A percentile compares a stretch with the other conserved stretches of the same genome.
phyloP scores from a whole-genome alignment of 192 early-diverging fungal genomes.

The Gigaspora rosea region DNA sequence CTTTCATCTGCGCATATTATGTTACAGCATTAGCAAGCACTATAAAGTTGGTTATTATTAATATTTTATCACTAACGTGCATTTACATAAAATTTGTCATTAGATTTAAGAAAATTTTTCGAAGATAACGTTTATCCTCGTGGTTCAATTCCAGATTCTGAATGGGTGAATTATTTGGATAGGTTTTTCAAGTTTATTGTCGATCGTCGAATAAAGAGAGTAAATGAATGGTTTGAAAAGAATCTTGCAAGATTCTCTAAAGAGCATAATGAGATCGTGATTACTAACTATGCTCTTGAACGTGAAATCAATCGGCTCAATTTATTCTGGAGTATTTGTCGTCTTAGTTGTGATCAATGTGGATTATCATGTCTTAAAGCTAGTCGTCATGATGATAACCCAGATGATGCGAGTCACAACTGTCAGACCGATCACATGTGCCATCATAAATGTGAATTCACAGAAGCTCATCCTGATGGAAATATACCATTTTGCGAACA shows the following conservation, averaged over 20 bases:
- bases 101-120: conserved; percentile 26
- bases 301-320: conserved; percentile 17
- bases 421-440: conserved; percentile 32
- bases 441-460: conserved; percentile 20
- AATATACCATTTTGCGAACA: neutral
- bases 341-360: conserved; percentile 17
- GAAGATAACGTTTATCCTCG: conserved; percentile 12
- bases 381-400: conserved; percentile 14
- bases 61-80: too few species aligned
- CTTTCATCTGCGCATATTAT: too few species aligned
- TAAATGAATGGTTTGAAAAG: conserved; percentile 20
- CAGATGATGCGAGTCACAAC: conserved; percentile 14
- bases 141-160: conserved; percentile 10
- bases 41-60: too few species aligned
- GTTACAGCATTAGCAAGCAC: too few species aligned
- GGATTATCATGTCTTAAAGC: conserved; percentile 18
- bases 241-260: conserved; percentile 4
- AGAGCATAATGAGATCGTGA: conserved; percentile 25
- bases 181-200: conserved; percentile 19
- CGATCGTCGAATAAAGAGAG: conserved; percentile 2
- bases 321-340: conserved; percentile 24
- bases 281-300: conserved; percentile 25
- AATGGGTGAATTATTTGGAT: conserved; percentile 15
- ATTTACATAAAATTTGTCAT: neutral
- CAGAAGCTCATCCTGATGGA: conserved; percentile 14